phyloP scores from a whole-genome alignment of 192 early-diverging fungal genomes.

The Thoreauomyces humboldtii region DNA sequence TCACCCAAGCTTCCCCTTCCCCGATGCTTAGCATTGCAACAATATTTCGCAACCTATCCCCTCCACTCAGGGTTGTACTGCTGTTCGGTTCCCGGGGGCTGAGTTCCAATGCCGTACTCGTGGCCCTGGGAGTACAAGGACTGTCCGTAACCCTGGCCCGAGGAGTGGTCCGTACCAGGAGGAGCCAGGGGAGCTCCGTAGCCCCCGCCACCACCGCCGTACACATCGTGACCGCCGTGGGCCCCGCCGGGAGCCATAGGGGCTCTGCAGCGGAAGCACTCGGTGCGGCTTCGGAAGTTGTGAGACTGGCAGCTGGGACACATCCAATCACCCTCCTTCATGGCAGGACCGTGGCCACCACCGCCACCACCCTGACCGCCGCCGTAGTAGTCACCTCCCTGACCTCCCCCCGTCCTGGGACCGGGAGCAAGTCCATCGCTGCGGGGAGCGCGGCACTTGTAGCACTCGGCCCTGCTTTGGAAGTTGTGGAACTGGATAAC shows the following conservation, averaged over 20 bases:
- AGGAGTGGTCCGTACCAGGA: neutral
- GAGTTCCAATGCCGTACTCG: constrained; percentile 13
- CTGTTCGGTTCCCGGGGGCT: constrained; percentile 1
- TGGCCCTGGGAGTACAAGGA: constrained; percentile 20
- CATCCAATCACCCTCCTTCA: constrained; percentile 50
- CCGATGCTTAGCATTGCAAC: no score
- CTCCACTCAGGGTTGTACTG: constrained; percentile 12
- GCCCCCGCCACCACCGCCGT: neutral
- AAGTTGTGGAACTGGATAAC: constrained; percentile 77
- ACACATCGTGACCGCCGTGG: neutral
- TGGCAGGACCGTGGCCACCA: neutral
- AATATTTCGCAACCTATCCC: no score
- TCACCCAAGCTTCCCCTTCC: no score
- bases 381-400: neutral
- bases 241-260: constrained; percentile 8
- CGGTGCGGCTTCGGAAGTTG: constrained; percentile 64
- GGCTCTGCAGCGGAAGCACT: constrained; percentile 12
- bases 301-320: constrained; percentile 67
- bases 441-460: constrained; percentile 53
- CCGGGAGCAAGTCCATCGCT: neutral
- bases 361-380: neutral
- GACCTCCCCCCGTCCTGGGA: neutral
- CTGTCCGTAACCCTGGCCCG: constrained; percentile 13
- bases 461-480: constrained; percentile 63
- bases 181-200: neutral